Percentiles rank a stretch among this genome's conserved stretches.
These are phyloP conservation scores for Macrocybe gigantea DNA, from an alignment of 768 basidiomycete species.

Conservation along the genomic window DNA sequence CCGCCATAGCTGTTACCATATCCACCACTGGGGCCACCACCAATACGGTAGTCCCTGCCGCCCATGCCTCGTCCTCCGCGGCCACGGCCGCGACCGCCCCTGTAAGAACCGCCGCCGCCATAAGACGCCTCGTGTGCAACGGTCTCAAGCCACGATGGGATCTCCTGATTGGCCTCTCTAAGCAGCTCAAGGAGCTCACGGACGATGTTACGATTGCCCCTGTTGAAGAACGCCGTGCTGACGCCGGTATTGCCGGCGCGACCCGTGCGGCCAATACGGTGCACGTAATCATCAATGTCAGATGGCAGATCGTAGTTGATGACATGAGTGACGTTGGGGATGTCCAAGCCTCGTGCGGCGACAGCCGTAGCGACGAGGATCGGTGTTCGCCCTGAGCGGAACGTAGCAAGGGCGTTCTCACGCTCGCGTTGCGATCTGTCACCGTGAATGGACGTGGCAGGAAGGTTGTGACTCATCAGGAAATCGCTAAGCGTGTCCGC, in stretches of 20 bases:
- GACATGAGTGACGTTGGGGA: slow-evolving; percentile 98
- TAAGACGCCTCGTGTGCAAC: slow-evolving; percentile 80
- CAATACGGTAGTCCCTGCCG: slow-evolving; percentile 41
- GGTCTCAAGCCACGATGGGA: slow-evolving; percentile 86
- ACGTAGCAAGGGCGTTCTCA: slow-evolving; percentile 91
- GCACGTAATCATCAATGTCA: slow-evolving; percentile 99
- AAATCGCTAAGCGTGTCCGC: slow-evolving; percentile 98
- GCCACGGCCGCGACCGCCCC: slow-evolving; percentile 56
- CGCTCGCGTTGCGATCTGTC: slow-evolving; percentile 98
- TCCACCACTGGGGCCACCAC: slow-evolving; percentile 29
- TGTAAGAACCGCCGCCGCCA: slow-evolving; percentile 48
- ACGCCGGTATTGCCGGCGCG: slow-evolving; percentile 98
- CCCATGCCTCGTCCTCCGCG: slow-evolving; percentile 41
- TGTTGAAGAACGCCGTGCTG: slow-evolving; percentile 94
- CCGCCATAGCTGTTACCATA: slow-evolving; percentile 21
- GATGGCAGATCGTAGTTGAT: slow-evolving; percentile 97
- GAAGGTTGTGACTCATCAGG: slow-evolving; percentile 74
- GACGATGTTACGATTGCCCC: slow-evolving; percentile 89
- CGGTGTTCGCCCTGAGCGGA: slow-evolving; percentile 92
- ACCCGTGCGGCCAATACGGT: slow-evolving; percentile 96
- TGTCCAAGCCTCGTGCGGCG: slow-evolving; percentile 97
- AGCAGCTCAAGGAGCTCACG: slow-evolving; percentile 90
- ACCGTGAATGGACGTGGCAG: slow-evolving; percentile 96
- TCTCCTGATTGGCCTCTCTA: slow-evolving; percentile 93
- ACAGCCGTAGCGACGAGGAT: slow-evolving; percentile 98